phyloP scores from a whole-genome alignment of 306 rosid species.

The Clitoria ternatea region DNA sequence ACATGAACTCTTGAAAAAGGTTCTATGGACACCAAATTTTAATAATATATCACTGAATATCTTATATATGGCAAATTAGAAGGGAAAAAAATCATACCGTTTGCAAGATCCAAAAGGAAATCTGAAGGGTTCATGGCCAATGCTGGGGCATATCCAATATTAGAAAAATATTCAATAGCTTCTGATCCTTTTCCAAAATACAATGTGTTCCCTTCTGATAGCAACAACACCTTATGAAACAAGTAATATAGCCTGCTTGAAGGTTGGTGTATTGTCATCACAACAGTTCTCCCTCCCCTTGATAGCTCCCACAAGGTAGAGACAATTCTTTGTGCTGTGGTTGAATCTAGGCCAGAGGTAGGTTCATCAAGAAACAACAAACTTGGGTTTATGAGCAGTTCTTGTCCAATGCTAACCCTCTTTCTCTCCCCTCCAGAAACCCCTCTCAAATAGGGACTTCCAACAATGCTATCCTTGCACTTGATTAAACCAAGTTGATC shows the following conservation, averaged over 20 bases:
- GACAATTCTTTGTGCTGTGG: constrained; percentile 65
- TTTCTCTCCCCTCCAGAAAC: constrained; percentile 82
- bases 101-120: constrained; percentile 75
- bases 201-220: constrained; percentile 55
- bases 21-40: not conserved
- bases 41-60: not conserved
- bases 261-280: constrained; percentile 84
- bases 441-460: constrained; percentile 44
- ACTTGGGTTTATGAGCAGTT: constrained; percentile 67
- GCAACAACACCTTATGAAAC: constrained; percentile 69
- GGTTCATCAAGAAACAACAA: constrained; percentile 78
- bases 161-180: constrained; percentile 55
- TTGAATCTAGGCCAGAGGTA: constrained; percentile 75
- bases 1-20: no score
- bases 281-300: constrained; percentile 55
- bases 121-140: constrained; percentile 79
- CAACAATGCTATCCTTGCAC: constrained; percentile 57
- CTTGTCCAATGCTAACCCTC: constrained; percentile 84
- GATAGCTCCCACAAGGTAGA: constrained; percentile 63
- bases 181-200: constrained; percentile 67
- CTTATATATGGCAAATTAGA: not conserved
- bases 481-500: constrained; percentile 52
- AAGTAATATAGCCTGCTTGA: constrained; percentile 61
- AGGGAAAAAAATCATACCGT: constrained; percentile 38
- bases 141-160: constrained; percentile 48